Evolutionary conservation across 495 filamentous ascomycete species (phyloP).

Genomic region (Podospora appendiculata): DNA sequence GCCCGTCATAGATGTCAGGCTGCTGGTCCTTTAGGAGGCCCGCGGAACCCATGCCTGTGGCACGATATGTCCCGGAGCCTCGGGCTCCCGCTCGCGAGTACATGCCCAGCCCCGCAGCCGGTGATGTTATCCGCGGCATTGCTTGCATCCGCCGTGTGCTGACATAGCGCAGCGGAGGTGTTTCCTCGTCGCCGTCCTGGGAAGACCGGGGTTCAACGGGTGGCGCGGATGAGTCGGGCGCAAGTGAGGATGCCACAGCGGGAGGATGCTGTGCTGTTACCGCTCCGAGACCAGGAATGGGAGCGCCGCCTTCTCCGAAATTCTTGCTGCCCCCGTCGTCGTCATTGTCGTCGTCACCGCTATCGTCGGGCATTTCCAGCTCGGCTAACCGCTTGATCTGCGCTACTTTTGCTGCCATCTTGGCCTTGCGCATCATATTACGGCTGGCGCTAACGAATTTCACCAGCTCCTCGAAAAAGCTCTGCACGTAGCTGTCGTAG

Average conservation of each 20-base stretch:
- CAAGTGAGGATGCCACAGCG: background rate
- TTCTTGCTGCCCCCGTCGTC: slow-evolving; percentile 13
- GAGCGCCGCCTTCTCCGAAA: background rate
- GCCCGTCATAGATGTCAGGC: slow-evolving; percentile 54
- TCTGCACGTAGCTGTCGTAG: slow-evolving; percentile 82
- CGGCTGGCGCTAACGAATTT: slow-evolving; percentile 70
- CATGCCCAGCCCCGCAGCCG: slow-evolving; percentile 4
- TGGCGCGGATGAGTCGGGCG: background rate
- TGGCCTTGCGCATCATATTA: slow-evolving; percentile 76
- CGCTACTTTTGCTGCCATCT: slow-evolving; percentile 56
- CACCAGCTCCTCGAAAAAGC: slow-evolving; percentile 70
- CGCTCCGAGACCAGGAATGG: background rate
- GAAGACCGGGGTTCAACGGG: too few relatives aligned
- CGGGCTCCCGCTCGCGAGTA: slow-evolving; percentile 11
- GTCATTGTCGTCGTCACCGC: slow-evolving; percentile 24
- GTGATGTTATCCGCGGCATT: slow-evolving; percentile 6
- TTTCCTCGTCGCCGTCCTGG: slow-evolving; percentile 24
- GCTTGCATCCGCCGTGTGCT: slow-evolving; percentile 23
- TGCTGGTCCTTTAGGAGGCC: background rate
- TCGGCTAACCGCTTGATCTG: slow-evolving; percentile 48
- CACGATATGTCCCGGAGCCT: background rate
- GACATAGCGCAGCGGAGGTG: slow-evolving; percentile 21
- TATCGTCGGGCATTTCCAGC: slow-evolving; percentile 38
- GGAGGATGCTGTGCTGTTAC: background rate
- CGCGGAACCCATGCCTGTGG: background rate